These are phyloP conservation scores for Corylus avellana DNA, from an alignment of 306 rosid genomes.

Conservation along the genomic window DNA sequence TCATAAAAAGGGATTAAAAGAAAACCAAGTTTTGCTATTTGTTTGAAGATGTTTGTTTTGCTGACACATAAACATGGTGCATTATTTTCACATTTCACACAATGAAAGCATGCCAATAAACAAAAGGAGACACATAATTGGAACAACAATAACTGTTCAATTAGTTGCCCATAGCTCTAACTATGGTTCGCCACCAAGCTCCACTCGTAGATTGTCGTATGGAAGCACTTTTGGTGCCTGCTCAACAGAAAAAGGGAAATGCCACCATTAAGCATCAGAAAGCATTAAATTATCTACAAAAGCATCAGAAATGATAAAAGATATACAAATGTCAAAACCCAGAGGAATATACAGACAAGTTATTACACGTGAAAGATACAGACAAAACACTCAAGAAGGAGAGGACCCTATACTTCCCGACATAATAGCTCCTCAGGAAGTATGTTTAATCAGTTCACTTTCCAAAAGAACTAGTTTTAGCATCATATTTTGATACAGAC, in stretches of 20 bases:
- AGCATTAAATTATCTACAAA: constrained; percentile 7
- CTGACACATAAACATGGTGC: constrained; percentile 24
- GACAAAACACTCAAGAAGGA: background rate
- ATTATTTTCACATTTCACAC: constrained; percentile 36
- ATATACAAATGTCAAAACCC: background rate
- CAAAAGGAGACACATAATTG: constrained; percentile 31
- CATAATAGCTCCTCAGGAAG: background rate
- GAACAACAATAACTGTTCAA: constrained; percentile 36
- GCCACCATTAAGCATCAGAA: constrained; percentile 18
- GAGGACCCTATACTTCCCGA: background rate
- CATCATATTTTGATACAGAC: background rate
- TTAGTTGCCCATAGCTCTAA: constrained; percentile 15
- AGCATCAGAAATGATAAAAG: background rate
- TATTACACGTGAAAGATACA: background rate
- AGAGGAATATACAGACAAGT: background rate
- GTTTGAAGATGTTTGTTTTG: constrained; percentile 28
- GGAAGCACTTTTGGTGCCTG: constrained; percentile 93
- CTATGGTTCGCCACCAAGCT: constrained; percentile 91
- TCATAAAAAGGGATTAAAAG: background rate
- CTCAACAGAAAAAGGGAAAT: constrained; percentile 16
- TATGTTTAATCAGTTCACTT: background rate
- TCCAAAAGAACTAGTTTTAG: background rate
- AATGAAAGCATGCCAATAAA: constrained; percentile 32
- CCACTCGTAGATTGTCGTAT: constrained; percentile 82
- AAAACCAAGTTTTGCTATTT: constrained; percentile 17